Evolutionary conservation across 176 grass and related monocot species (phyloP).

Genomic region (Rhynchospora breviuscula): DNA sequence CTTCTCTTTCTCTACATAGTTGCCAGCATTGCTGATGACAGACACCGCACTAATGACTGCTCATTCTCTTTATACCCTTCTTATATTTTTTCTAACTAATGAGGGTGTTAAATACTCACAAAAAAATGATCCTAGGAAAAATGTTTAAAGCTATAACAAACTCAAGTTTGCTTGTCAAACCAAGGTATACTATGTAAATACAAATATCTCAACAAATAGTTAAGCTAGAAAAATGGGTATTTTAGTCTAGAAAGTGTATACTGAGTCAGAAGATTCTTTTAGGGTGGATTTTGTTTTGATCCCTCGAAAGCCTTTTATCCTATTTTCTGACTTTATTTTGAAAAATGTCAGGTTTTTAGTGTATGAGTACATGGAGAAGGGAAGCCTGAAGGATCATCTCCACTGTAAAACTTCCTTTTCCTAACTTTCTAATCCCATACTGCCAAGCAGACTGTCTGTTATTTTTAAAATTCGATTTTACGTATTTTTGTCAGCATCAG

Average conservation of each 20-base stretch:
- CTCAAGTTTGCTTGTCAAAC: neutral
- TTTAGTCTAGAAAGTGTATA: neutral
- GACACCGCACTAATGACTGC: neutral
- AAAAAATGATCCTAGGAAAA: neutral
- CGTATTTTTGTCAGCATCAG: constrained; percentile 43
- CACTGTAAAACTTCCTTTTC: constrained; percentile 61
- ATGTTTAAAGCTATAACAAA: neutral
- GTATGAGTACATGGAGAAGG: constrained; percentile 93
- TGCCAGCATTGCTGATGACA: neutral
- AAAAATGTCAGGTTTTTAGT: constrained; percentile 62
- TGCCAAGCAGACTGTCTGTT: neutral
- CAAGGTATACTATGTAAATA: constrained; percentile 3
- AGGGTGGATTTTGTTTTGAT: neutral
- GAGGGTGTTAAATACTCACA: neutral
- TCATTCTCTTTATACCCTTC: neutral
- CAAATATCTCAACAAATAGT: neutral
- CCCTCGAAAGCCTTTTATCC: neutral
- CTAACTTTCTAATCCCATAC: constrained; percentile 10
- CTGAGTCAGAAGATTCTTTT: neutral
- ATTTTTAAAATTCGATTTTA: constrained; percentile 28
- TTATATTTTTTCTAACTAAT: neutral
- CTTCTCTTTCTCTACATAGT: neutral
- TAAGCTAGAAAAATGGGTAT: neutral
- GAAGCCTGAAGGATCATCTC: constrained; percentile 80
- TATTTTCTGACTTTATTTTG: constrained; percentile 20